Evolutionary conservation across 768 basidiomycete species (phyloP).

Genomic region (Daedaleopsis sinensis): DNA sequence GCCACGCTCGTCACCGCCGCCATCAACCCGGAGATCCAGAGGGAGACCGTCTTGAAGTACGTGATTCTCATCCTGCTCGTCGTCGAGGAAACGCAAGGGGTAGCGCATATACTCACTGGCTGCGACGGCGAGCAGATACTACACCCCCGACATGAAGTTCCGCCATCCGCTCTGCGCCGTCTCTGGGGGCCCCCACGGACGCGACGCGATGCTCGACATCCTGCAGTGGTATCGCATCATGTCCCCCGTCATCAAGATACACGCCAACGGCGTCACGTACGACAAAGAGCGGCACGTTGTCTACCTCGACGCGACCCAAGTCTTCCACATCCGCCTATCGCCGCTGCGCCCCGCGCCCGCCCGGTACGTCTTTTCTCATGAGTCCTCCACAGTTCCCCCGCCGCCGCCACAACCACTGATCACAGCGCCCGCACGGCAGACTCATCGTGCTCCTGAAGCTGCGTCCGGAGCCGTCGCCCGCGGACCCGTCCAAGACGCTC

Average conservation of each 20-base stretch:
- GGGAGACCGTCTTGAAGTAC: slow-evolving; percentile 40
- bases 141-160: slow-evolving; percentile 57
- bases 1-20: slow-evolving; percentile 46
- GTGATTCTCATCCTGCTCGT: neutral
- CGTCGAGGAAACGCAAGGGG: neutral
- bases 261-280: slow-evolving; percentile 51
- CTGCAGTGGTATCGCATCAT: slow-evolving; percentile 71
- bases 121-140: slow-evolving; percentile 39
- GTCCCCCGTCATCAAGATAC: slow-evolving; percentile 51
- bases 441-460: slow-evolving; percentile 55
- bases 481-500: slow-evolving; percentile 36
- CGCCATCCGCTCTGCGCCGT: slow-evolving; percentile 62
- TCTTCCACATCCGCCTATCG: slow-evolving; percentile 54
- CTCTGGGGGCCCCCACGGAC: slow-evolving; percentile 48
- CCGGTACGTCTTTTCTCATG: slow-evolving; percentile 39
- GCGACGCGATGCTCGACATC: slow-evolving; percentile 56
- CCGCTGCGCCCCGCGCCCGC: slow-evolving; percentile 48
- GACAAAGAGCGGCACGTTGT: slow-evolving; percentile 44
- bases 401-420: too few relatives aligned
- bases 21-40: slow-evolving; percentile 50
- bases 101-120: neutral
- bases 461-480: slow-evolving; percentile 20
- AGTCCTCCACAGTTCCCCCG: too few relatives aligned
- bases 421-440: too few relatives aligned
- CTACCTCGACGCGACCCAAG: slow-evolving; percentile 55